Conservation (phyloP, 1,139 yeast genomes). For the Chernovozyma aurita region DNA sequence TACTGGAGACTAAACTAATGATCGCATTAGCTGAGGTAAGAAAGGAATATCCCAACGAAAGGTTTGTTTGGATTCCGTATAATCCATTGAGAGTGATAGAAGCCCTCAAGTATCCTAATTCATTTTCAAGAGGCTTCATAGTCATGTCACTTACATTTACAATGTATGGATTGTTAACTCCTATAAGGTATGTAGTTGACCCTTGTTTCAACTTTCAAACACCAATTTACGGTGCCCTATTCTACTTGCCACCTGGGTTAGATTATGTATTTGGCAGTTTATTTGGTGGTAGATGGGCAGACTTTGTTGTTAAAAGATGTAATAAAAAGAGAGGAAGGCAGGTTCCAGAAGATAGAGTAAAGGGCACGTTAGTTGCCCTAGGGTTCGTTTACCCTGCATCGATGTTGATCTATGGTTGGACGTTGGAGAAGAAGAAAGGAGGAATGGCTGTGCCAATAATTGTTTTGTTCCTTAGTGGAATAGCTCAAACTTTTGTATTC, state of each 20-base stretch:
- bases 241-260: slow-evolving; percentile 50
- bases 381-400: slow-evolving; percentile 38
- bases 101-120: slow-evolving; percentile 37
- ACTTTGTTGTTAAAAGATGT: slow-evolving; percentile 38
- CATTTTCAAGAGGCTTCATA: slow-evolving; percentile 41
- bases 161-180: slow-evolving; percentile 50
- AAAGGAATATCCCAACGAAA: slow-evolving; percentile 20
- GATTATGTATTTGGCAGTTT: slow-evolving; percentile 47
- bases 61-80: slow-evolving; percentile 34
- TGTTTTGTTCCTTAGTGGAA: slow-evolving; percentile 41
- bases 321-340: slow-evolving; percentile 39
- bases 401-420: slow-evolving; percentile 50
- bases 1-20: slow-evolving; percentile 22
- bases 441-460: slow-evolving; percentile 53
- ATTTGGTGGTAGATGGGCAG: slow-evolving; percentile 50
- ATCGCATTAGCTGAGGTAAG: slow-evolving; percentile 10
- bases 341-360: slow-evolving; percentile 48
- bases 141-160: slow-evolving; percentile 37
- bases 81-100: slow-evolving; percentile 40
- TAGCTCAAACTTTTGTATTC: slow-evolving; percentile 46
- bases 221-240: slow-evolving; percentile 46
- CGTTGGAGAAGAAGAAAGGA: slow-evolving; percentile 41
- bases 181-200: slow-evolving; percentile 49
- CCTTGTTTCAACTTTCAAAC: slow-evolving; percentile 44
- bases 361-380: slow-evolving; percentile 32